Evolutionary conservation across 2,329 filamentous ascomycete species (phyloP).

Genomic region (Biscogniauxia marginata): DNA sequence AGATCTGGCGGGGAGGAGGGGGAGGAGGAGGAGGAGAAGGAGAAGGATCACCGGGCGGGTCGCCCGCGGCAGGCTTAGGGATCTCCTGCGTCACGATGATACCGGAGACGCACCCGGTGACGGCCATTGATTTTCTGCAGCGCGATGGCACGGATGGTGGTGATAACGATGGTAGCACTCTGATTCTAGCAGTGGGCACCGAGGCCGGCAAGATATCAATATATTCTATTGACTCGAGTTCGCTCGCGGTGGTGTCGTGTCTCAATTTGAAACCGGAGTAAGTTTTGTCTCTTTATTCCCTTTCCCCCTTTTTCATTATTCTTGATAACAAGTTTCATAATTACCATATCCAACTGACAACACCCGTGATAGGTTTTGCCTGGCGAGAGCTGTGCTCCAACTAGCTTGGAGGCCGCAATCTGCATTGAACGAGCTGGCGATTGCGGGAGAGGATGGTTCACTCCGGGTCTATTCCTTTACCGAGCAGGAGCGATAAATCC

Average conservation of each 20-base stretch:
- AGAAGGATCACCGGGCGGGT: conserved; percentile 7
- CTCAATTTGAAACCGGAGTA: conserved; percentile 39
- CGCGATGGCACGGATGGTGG: conserved; percentile 29
- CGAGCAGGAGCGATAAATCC: conserved; percentile 16
- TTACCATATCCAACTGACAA: conserved; percentile 4
- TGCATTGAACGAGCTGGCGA: conserved; percentile 42
- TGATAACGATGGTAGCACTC: conserved; percentile 22
- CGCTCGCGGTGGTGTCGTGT: conserved; percentile 38
- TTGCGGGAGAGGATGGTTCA: conserved; percentile 62
- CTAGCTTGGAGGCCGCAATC: conserved; percentile 64
- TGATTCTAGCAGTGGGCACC: conserved; percentile 56
- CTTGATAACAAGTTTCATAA: not conserved
- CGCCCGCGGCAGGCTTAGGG: conserved; percentile 22
- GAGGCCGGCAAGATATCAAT: conserved; percentile 52
- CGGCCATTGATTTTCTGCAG: conserved; percentile 66
- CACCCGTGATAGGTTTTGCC: conserved; percentile 42
- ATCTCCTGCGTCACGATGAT: conserved; percentile 56
- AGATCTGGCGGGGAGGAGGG: conserved; percentile 56
- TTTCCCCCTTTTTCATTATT: not conserved
- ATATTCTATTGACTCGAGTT: conserved; percentile 39
- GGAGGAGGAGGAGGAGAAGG: no score
- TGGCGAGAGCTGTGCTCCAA: conserved; percentile 65
- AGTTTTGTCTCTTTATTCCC: conserved; percentile 20
- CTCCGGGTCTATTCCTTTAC: conserved; percentile 54
- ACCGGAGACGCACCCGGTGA: conserved; percentile 59